Evolutionary conservation across 2,329 filamentous ascomycete genomes (phyloP), one percentile per base, ranked within the genome.

Genomic region (Rutstroemia sp.): DNA sequence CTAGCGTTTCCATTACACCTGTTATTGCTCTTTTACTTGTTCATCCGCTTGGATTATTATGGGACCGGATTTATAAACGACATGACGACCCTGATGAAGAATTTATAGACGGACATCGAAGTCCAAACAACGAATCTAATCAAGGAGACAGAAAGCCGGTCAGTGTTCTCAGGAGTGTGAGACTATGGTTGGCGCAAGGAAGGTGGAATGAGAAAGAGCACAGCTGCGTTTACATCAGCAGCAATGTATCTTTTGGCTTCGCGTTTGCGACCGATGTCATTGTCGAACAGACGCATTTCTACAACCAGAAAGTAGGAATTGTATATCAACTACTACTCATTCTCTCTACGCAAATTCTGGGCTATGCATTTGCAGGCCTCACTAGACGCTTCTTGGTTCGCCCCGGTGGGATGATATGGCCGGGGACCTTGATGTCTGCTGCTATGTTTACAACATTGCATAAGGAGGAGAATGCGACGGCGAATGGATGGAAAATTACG

Each of bases 351-450:
- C 90, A 95, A 68, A 88, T 94, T 27, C 75, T 95, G 36, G 90
- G 90, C 14, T 95, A 95, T 69, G 85, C 89, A 3, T 90, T 95
- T 68, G 90, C 90, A 50, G 90, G 90, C 2, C 76, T 95, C 45
- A 88, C 88, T 2, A 79, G 89, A 57, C 82, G 88, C 50, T 94
- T 91, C 68, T 78, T 95, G 4, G 89, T 95, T 27, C 83, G 89
- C 25, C 90, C 90, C 0, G 88, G 87, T 60, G 88, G 88, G 58
- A 95, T 95, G 87, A 90, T 95, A 48, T 95, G 90, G 90, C 90
- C 90, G 1, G 87, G 87, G 21, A 95, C 90, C 0, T 76, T 95
- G 50, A 91, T 92, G 78, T 92, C 89, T 19, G 89, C 89, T 0
- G 86, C 89, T 65, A 92, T 95, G 88, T 94, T 95, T 65, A 86